Conservation (phyloP, 2,329 filamentous ascomycete genomes). For the Xylaria sp. region DNA sequence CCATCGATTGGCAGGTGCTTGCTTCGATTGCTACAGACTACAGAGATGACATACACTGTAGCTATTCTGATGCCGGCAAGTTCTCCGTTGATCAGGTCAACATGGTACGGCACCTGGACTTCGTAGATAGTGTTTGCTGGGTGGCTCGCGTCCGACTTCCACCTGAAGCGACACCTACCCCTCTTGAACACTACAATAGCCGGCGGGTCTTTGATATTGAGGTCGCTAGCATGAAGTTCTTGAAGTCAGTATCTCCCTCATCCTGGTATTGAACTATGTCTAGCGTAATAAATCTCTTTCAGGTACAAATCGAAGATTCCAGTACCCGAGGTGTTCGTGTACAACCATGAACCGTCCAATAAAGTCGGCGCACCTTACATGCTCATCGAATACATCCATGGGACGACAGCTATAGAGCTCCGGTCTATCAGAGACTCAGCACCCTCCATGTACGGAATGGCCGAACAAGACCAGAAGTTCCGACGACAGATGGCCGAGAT, state of each 20-base stretch:
- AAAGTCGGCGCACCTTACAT: conserved; percentile 15
- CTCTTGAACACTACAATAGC: not conserved
- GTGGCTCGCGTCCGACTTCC: conserved; percentile 15
- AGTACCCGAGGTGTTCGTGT: conserved; percentile 11
- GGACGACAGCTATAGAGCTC: not conserved
- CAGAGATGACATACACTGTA: conserved; percentile 8
- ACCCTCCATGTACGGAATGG: not conserved
- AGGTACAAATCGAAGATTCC: conserved; percentile 13
- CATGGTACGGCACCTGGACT: conserved; percentile 18
- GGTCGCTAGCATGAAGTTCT: conserved; percentile 21
- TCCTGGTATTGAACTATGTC: not conserved
- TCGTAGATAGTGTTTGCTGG: conserved; percentile 17
- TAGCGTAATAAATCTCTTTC: not conserved
- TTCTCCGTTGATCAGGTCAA: conserved; percentile 12
- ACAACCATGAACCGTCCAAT: conserved; percentile 3
- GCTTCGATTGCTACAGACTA: not conserved
- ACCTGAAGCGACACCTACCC: not conserved
- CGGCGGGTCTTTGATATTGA: conserved; percentile 8
- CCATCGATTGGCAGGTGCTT: conserved; percentile 11
- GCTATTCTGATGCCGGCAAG: not conserved
- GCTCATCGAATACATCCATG: conserved; percentile 20
- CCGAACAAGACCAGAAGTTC: conserved; percentile 15
- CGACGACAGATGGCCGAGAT: conserved; percentile 15
- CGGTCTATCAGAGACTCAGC: not conserved
- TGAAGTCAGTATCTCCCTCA: not conserved